Evolutionary conservation across 441 rosid species (phyloP), one percentile per base, ranked within the genome.

Genomic region (Aquilaria agallochum): DNA sequence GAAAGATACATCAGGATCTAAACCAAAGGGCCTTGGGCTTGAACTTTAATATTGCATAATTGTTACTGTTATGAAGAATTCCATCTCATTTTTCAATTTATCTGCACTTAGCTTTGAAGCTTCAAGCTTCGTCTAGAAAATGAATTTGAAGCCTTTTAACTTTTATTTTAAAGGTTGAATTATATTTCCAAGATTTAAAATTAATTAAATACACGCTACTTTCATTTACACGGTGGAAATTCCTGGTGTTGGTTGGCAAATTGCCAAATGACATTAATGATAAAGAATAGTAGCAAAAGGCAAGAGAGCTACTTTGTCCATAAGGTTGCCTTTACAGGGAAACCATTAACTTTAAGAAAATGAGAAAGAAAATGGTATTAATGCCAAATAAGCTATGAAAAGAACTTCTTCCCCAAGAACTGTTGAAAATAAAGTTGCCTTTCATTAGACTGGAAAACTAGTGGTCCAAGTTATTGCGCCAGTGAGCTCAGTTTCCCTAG

Each of bases 391-490:
- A 64, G 55, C 20, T 32, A 2, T 32, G 11, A 3, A 46, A 47
- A 3, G 40, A 49, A 56, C 46, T 65, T 31, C 40, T 49, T 51
- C 14, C 33, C 32, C 5, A 58, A 56, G 32, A 42, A 36, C 47
- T 58, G 53, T 11, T 52, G 5, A 58, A 58, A 58, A 52, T 66
- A 58, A 58, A 65, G 69, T 50, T 56, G 30, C 5, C 32, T 44
- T 53, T 40, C 5, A 44, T n/a, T 56, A 13, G 49, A 33, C 44
- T 48, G 55, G 54, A 31, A 46, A 50, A 50, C 40, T 31, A 40
- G 58, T 66, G 63, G 69, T 66, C 63, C 58, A 58, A 13, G 47
- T 58, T 50, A 11, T 57, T 50, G 59, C 62, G 50, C 57, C 62
- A 42, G 27, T 50, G 27, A 11, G 15, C 44, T 31, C 31, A 40